Conservation (phyloP, 1,284 basidiomycete species). For the Ceratobasidium sp. region DNA sequence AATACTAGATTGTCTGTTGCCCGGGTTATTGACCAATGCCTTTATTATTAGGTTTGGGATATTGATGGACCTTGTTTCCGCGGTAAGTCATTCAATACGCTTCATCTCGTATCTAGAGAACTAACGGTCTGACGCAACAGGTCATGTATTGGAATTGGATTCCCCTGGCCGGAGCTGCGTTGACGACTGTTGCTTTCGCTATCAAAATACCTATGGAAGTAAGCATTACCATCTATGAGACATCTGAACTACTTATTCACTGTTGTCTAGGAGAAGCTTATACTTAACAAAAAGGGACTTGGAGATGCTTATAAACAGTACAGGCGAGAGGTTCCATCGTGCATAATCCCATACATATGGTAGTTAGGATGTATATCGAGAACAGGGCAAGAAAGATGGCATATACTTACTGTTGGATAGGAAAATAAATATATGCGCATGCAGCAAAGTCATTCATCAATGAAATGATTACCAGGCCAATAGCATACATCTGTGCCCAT, state of each 20-base stretch:
- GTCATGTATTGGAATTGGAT: conserved; percentile 30
- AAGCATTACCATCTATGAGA: neutral
- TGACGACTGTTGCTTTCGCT: neutral
- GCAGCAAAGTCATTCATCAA: too few species aligned
- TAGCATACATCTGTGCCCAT: too few species aligned
- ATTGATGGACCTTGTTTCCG: neutral
- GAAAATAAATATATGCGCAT: too few species aligned
- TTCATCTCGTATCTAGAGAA: too few species aligned
- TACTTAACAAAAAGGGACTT: neutral
- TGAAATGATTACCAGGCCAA: neutral
- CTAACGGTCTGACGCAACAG: neutral
- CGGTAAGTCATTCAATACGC: neutral
- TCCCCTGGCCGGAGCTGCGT: neutral
- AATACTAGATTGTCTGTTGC: neutral
- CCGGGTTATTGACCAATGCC: neutral
- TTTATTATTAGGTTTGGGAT: neutral
- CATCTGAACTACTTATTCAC: neutral
- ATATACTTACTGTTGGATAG: too few species aligned
- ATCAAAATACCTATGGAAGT: conserved; percentile 35
- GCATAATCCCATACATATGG: conserved; percentile 25
- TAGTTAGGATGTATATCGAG: neutral
- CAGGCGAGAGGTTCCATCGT: neutral
- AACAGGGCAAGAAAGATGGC: too few species aligned
- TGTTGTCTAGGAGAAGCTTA: conserved; percentile 4
- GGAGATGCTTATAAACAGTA: neutral